Conservation (phyloP, 495 filamentous ascomycete species). For the Chlorociboria aeruginascens region DNA sequence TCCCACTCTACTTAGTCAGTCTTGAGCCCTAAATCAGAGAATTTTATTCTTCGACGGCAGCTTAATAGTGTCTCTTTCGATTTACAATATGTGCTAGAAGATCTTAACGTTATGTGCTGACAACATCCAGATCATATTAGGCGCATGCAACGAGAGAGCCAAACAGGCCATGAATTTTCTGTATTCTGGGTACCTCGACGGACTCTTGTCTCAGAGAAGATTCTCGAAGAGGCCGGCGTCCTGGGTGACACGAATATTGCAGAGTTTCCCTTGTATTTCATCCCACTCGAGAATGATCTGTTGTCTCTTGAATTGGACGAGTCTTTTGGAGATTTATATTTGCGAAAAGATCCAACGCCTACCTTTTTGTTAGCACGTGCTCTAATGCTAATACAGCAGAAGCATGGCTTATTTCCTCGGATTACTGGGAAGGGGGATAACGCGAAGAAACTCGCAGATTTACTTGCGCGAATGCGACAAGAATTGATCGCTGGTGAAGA, state of each 20-base stretch:
- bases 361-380: constrained; percentile 81
- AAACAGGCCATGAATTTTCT: constrained; percentile 85
- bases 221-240: constrained; percentile 87
- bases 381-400: constrained; percentile 89
- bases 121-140: constrained; percentile 73
- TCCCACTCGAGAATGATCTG: constrained; percentile 83
- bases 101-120: constrained; percentile 16
- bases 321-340: constrained; percentile 75
- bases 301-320: constrained; percentile 83
- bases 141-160: constrained; percentile 69
- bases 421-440: constrained; percentile 96
- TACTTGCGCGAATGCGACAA: constrained; percentile 85
- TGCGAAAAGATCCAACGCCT: constrained; percentile 83
- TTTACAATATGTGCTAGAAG: constrained; percentile 9
- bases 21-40: constrained; percentile 51
- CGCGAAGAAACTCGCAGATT: constrained; percentile 75
- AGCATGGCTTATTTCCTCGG: constrained; percentile 85
- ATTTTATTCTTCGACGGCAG: constrained; percentile 17
- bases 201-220: constrained; percentile 80
- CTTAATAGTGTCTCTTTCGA: constrained; percentile 15
- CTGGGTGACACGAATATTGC: constrained; percentile 82
- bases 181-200: constrained; percentile 89
- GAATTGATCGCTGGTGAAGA: constrained; percentile 77
- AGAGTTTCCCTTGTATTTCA: constrained; percentile 78
- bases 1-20: constrained; percentile 51